Conservation (phyloP, 2,329 filamentous ascomycete genomes). For the Phialophora verrucosa region DNA sequence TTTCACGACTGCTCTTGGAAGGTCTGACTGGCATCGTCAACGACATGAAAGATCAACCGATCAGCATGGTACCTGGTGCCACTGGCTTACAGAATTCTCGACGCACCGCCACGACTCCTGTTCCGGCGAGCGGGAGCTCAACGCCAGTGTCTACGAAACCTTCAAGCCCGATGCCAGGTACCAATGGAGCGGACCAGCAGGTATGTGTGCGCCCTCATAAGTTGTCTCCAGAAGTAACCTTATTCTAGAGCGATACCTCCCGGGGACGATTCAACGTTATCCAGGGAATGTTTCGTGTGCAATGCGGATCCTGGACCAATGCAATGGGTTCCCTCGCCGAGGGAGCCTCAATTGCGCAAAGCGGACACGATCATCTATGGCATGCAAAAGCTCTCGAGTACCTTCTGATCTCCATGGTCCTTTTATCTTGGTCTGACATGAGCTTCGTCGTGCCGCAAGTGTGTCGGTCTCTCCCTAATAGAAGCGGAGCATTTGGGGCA, state of each 20-base stretch:
- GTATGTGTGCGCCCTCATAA: conserved; percentile 8
- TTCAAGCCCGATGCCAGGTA: conserved; percentile 15
- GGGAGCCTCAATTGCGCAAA: conserved; percentile 75
- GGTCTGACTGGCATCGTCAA: conserved; percentile 15
- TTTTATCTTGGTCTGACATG: conserved; percentile 82
- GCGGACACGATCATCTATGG: conserved; percentile 92
- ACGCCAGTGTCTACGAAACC: conserved; percentile 22
- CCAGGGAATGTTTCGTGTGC: conserved; percentile 56
- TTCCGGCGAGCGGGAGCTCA: conserved; percentile 13
- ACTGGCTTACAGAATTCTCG: conserved; percentile 12
- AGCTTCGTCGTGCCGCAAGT: conserved; percentile 63
- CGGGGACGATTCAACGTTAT: conserved; percentile 35
- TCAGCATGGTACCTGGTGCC: conserved; percentile 34
- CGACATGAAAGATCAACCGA: conserved; percentile 29
- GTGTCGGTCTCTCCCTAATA: conserved; percentile 32
- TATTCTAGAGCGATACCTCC: conserved; percentile 30
- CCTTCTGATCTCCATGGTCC: conserved; percentile 78
- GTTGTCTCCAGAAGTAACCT: conserved; percentile 1
- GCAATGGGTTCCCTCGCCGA: conserved; percentile 83
- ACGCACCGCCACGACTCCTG: conserved; percentile 21
- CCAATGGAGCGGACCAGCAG: conserved; percentile 19
- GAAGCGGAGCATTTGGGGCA: conserved; percentile 25
- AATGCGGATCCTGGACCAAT: conserved; percentile 88
- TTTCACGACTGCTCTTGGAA: conserved; percentile 14
- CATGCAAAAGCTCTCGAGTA: conserved; percentile 93